These are phyloP conservation scores for Musa schizocarpa DNA, from an alignment of 176 grass and related monocot species.

Conservation along the genomic window DNA sequence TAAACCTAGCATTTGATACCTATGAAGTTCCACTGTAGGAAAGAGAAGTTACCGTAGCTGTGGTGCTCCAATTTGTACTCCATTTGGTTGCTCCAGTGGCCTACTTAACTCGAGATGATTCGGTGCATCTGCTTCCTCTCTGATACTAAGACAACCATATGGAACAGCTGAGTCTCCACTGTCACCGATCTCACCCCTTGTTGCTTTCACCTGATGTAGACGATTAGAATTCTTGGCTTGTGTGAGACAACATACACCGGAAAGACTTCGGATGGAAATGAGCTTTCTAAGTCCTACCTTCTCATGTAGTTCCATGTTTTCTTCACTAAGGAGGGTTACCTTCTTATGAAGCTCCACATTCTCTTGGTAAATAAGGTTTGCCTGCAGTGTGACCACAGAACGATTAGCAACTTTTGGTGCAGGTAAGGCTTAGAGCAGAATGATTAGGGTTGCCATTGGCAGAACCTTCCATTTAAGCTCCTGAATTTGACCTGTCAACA, in stretches of 20 bases:
- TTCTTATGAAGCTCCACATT: neutral
- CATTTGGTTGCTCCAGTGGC: neutral
- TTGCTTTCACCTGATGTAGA: neutral
- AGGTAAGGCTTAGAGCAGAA: neutral
- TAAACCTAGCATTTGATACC: neutral
- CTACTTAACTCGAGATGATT: neutral
- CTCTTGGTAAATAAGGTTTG: conserved; percentile 1
- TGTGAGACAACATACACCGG: neutral
- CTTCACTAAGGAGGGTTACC: neutral
- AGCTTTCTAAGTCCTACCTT: neutral
- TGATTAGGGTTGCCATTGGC: neutral
- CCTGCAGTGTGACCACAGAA: neutral
- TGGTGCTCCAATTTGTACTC: neutral
- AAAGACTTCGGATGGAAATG: neutral
- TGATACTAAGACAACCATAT: neutral
- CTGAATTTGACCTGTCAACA: conserved; percentile 45
- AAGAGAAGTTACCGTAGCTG: neutral
- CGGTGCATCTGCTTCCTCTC: neutral
- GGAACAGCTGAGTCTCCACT: neutral
- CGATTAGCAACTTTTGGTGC: neutral
- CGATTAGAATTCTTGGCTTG: neutral
- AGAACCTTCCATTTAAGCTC: conserved; percentile 42
- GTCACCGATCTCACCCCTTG: neutral
- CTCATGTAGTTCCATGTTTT: conserved; percentile 3
- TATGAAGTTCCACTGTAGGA: neutral